Evolutionary conservation across 2,329 filamentous ascomycete genomes (phyloP).

Genomic region (Rhinocladiella mackenziei): DNA sequence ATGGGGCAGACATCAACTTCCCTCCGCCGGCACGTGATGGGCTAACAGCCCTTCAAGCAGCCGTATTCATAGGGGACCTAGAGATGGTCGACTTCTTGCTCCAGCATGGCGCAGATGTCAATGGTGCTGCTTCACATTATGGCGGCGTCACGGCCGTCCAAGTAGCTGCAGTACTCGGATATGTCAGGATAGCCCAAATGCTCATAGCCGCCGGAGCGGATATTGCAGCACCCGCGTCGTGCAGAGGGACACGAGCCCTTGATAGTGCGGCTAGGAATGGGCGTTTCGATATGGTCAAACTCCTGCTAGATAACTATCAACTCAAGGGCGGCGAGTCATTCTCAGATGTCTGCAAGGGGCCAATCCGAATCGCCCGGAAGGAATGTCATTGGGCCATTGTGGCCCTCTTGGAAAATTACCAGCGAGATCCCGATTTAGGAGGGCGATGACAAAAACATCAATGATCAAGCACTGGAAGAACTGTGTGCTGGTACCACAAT

Average conservation of each 20-base stretch:
- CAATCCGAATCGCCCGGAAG: slow-evolving; percentile 6
- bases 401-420: slow-evolving; percentile 10
- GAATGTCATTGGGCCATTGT: slow-evolving; percentile 12
- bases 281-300: slow-evolving; percentile 15
- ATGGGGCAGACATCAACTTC: too few relatives aligned
- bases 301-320: slow-evolving; percentile 18
- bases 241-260: slow-evolving; percentile 32
- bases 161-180: slow-evolving; percentile 25
- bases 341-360: slow-evolving; percentile 5
- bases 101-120: slow-evolving; percentile 27
- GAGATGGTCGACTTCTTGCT: slow-evolving; percentile 28
- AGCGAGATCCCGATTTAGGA: neutral
- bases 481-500: neutral
- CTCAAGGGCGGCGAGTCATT: slow-evolving; percentile 9
- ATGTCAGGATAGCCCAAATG: slow-evolving; percentile 22
- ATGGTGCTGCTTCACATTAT: slow-evolving; percentile 17
- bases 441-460: too few relatives aligned
- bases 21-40: too few relatives aligned
- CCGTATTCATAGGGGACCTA: slow-evolving; percentile 6
- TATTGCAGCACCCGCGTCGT: slow-evolving; percentile 25
- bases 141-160: slow-evolving; percentile 31
- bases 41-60: slow-evolving; percentile 5
- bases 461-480: too few relatives aligned
- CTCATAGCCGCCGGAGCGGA: slow-evolving; percentile 30
- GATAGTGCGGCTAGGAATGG: slow-evolving; percentile 32